Conservation (phyloP, 768 basidiomycete genomes). For the Clavaria fumosa region DNA sequence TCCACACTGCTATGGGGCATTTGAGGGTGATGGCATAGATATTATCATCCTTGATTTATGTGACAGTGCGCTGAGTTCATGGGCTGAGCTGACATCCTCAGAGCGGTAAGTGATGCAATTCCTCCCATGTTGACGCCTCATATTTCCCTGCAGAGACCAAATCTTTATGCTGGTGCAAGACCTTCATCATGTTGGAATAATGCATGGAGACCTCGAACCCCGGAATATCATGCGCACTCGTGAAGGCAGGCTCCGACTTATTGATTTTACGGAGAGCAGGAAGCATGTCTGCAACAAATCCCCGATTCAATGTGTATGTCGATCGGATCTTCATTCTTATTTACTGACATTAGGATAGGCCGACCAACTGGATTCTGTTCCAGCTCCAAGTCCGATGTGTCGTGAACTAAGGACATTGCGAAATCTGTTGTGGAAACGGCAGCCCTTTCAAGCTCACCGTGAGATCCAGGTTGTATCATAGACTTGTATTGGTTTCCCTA, state of each 20-base stretch:
- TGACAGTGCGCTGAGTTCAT: constrained; percentile 11
- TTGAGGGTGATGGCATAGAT: constrained; percentile 8
- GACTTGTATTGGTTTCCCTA: no score
- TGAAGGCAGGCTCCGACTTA: constrained; percentile 11
- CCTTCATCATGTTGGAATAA: constrained; percentile 12
- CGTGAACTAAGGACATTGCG: constrained; percentile 12
- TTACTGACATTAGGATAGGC: constrained; percentile 5
- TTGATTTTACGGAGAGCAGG: constrained; percentile 12
- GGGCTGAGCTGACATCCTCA: constrained; percentile 10
- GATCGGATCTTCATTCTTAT: not conserved
- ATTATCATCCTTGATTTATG: constrained; percentile 13
- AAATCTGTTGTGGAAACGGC: constrained; percentile 13
- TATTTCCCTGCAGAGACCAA: constrained; percentile 11
- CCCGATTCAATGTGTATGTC: constrained; percentile 6
- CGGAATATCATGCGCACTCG: constrained; percentile 10
- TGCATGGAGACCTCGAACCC: constrained; percentile 12
- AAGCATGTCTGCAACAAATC: constrained; percentile 9
- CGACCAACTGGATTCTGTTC: constrained; percentile 2
- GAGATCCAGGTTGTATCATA: no score
- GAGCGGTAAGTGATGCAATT: constrained; percentile 10
- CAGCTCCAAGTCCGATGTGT: constrained; percentile 9
- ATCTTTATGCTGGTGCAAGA: constrained; percentile 11
- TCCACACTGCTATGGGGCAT: constrained; percentile 13
- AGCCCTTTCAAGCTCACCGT: not conserved
- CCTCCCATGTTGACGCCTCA: constrained; percentile 8